phyloP scores from a whole-genome alignment of 495 filamentous ascomycete genomes.

The Bryoglossum gracile region DNA sequence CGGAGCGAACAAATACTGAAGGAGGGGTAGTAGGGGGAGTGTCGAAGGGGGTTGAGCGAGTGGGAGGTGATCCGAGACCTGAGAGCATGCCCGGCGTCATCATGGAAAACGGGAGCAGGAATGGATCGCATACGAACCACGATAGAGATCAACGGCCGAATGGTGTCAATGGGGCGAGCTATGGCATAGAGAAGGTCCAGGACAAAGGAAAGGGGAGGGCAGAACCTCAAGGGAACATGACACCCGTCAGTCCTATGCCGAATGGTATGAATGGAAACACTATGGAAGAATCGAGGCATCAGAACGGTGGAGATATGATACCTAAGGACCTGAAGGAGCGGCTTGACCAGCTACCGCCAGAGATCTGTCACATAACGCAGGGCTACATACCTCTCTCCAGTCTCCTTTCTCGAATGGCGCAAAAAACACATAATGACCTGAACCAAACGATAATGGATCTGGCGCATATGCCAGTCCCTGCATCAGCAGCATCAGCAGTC shows the following conservation, averaged over 20 bases:
- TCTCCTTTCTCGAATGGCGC: slow-evolving; percentile 67
- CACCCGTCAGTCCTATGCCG: slow-evolving; percentile 17
- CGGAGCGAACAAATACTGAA: slow-evolving; percentile 12
- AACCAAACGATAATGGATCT: slow-evolving; percentile 61
- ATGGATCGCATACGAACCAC: slow-evolving; percentile 41
- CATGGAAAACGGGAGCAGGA: slow-evolving; percentile 46
- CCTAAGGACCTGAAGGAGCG: slow-evolving; percentile 15
- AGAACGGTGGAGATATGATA: neutral
- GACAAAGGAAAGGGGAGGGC: slow-evolving; percentile 21
- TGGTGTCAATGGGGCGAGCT: slow-evolving; percentile 27
- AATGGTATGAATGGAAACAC: slow-evolving; percentile 22
- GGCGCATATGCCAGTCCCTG: slow-evolving; percentile 52
- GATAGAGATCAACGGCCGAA: slow-evolving; percentile 37
- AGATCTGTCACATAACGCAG: slow-evolving; percentile 71
- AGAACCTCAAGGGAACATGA: slow-evolving; percentile 23
- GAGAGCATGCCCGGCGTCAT: slow-evolving; percentile 35
- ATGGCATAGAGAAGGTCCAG: slow-evolving; percentile 9
- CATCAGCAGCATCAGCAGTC: slow-evolving; percentile 30
- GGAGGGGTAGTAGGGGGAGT: slow-evolving; percentile 19
- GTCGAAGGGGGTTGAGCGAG: slow-evolving; percentile 13
- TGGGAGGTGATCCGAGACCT: slow-evolving; percentile 8
- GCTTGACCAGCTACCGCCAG: slow-evolving; percentile 55
- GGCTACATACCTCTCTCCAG: slow-evolving; percentile 61
- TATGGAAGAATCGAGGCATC: neutral
- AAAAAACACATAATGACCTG: slow-evolving; percentile 74